These are phyloP conservation scores for Aspergillus fructus DNA, from an alignment of 2,329 filamentous ascomycete species.

Conservation along the genomic window DNA sequence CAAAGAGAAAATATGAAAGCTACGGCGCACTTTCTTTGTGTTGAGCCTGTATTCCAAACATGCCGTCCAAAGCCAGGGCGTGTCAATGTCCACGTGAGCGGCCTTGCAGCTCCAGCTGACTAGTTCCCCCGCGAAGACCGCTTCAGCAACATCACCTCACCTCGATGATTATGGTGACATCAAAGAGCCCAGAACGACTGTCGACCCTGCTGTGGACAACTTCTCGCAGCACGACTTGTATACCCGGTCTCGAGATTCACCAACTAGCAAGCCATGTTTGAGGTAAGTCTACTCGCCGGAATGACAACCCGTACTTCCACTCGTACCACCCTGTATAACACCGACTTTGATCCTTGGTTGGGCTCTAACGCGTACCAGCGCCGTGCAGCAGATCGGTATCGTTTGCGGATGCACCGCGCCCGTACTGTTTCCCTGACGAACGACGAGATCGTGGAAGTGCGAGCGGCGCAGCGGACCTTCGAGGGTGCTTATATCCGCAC, in stretches of 20 bases:
- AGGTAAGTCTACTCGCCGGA: slow-evolving; percentile 20
- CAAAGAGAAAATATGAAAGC: not conserved
- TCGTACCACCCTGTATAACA: slow-evolving; percentile 1
- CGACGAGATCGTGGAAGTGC: slow-evolving; percentile 87
- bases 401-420: slow-evolving; percentile 77
- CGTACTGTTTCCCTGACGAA: slow-evolving; percentile 78
- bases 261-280: slow-evolving; percentile 26
- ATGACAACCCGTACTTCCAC: not conserved
- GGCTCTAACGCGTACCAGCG: slow-evolving; percentile 44
- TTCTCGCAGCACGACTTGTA: not conserved
- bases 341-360: not conserved
- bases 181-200: not conserved
- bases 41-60: not conserved
- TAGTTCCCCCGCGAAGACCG: not conserved
- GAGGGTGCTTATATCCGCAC: slow-evolving; percentile 97
- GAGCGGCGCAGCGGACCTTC: slow-evolving; percentile 92
- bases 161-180: slow-evolving; percentile 3
- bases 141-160: not conserved
- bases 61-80: not conserved
- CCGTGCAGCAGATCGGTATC: slow-evolving; percentile 71
- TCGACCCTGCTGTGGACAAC: not conserved
- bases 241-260: not conserved
- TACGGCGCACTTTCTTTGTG: not conserved
- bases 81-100: slow-evolving; percentile 1
- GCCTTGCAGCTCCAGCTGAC: not conserved